These are phyloP conservation scores for Neonectria magnoliae DNA, from an alignment of 2,329 filamentous ascomycete species.

Conservation along the genomic window DNA sequence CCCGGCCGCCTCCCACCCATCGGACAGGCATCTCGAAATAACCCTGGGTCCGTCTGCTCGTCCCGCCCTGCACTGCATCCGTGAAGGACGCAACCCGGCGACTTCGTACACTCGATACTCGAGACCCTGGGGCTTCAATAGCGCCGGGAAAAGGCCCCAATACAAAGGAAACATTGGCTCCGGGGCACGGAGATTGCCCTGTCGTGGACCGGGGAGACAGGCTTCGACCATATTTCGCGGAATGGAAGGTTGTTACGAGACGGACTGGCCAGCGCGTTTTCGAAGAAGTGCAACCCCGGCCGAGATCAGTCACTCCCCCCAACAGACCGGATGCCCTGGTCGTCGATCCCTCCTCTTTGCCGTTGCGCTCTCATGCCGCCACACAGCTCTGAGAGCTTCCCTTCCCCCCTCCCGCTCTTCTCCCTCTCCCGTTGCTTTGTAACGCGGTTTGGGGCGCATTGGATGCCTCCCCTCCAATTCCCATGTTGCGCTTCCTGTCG, in stretches of 20 bases:
- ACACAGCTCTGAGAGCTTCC: constrained; percentile 1
- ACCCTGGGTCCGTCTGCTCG: constrained; percentile 29
- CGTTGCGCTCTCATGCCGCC: constrained; percentile 16
- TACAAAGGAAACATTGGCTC: constrained; percentile 33
- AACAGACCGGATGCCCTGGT: constrained; percentile 37
- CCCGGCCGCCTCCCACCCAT: constrained; percentile 8
- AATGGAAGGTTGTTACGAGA: constrained; percentile 27
- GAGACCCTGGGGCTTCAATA: constrained; percentile 27
- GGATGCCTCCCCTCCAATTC: constrained; percentile 29
- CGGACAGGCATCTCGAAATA: constrained; percentile 29
- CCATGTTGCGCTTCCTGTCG: constrained; percentile 21
- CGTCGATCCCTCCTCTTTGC: constrained; percentile 39
- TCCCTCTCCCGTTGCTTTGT: constrained; percentile 30
- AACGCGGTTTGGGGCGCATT: constrained; percentile 22
- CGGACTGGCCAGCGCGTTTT: constrained; percentile 32
- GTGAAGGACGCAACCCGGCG: constrained; percentile 22
- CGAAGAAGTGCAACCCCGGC: constrained; percentile 39
- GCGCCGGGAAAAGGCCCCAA: constrained; percentile 35
- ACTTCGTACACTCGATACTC: constrained; percentile 19
- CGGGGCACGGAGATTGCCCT: constrained; percentile 27
- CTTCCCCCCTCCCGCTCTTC: constrained; percentile 20
- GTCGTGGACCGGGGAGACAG: constrained; percentile 2
- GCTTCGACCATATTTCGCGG: constrained; percentile 5
- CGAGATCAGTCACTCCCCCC: constrained; percentile 26
- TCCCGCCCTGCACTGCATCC: constrained; percentile 21